Evolutionary conservation across 1,139 yeast species (phyloP), one percentile per base, ranked within the genome.

Genomic region (Sugiyamaella japonica): DNA sequence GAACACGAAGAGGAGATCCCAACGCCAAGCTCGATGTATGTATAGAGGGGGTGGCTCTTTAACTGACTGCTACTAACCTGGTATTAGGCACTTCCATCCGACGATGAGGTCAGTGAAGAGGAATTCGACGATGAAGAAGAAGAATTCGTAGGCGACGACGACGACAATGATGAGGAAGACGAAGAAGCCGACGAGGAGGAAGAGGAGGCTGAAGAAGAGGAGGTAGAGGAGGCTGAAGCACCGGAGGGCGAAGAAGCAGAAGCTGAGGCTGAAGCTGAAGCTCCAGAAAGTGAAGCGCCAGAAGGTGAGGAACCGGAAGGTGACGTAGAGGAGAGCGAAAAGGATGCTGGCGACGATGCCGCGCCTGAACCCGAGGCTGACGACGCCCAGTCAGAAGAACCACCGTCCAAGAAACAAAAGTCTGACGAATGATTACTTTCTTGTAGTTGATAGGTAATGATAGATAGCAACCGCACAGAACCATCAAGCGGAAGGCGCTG

Each of bases 1-100:
- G 62, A 55, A 32, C 59, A 13, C 53, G 54, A 51, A 41, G 62
- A 58, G 61, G 60, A 41, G 62, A 59, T 46, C 61, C 62, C 55
- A 41, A 50, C 32, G 59, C 59, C 38, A 57, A 56, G 37, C 52
- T 58, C 41, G 61, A 48, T 31, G 59, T 56, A 48, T 12, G 45
- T 38, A 34, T 12, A n/a, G 10, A 20, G 32, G 15, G 7, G 34
- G 13, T 23, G 17, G 15, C 10, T 6, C 25, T 20, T 20, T 20
- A 7, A 9, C 25, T 5, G 7, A 42, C 16, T 5, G 37, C 39
- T 29, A 38, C 41, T 51, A 41, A 46, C 51, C 34, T 7, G 28
- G 29, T 3, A 5, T 9, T 10, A 58, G 57, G 61, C 60, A 3
- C 50, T 59, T 25, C 61, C 61, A 12, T 57, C 59, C 5, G 62